phyloP scores from a whole-genome alignment of 1,284 basidiomycete genomes.

The Melampsora larici-populina region DNA sequence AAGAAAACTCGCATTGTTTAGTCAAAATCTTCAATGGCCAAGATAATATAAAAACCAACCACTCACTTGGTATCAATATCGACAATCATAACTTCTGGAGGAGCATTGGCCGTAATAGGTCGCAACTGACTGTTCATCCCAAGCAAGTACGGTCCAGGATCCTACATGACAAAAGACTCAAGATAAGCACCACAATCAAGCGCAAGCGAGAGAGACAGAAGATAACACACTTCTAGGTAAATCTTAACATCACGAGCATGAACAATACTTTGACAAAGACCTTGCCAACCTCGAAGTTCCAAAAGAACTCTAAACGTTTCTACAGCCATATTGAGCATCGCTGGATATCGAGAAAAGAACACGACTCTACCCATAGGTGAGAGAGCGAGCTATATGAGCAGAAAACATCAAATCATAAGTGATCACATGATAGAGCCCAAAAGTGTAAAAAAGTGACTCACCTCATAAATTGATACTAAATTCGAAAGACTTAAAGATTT shows the following conservation, averaged over 20 bases:
- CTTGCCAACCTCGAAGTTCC: slow-evolving; percentile 89
- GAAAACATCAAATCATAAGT: neutral
- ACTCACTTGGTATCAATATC: slow-evolving; percentile 92
- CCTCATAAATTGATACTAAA: slow-evolving; percentile 84
- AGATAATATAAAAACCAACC: neutral
- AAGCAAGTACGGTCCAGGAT: slow-evolving; percentile 80
- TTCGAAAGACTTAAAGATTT: slow-evolving; percentile 90
- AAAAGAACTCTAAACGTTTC: slow-evolving; percentile 86
- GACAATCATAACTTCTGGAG: slow-evolving; percentile 77
- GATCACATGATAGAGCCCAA: neutral
- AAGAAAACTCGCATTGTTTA: neutral
- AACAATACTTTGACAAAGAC: slow-evolving; percentile 75
- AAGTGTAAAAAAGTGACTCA: neutral
- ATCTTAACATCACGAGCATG: slow-evolving; percentile 86
- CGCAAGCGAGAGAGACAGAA: neutral
- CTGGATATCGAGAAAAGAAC: slow-evolving; percentile 83
- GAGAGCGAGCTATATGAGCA: slow-evolving; percentile 64
- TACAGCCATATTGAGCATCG: slow-evolving; percentile 74
- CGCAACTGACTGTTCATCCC: slow-evolving; percentile 81
- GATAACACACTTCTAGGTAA: slow-evolving; percentile 55
- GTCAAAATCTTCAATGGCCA: neutral
- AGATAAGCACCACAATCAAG: slow-evolving; percentile 1
- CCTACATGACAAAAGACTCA: slow-evolving; percentile 52
- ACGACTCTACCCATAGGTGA: slow-evolving; percentile 86
- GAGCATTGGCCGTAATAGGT: slow-evolving; percentile 65